phyloP scores from a whole-genome alignment of 163 green algal genomes.

The Chloromonas sp. region DNA sequence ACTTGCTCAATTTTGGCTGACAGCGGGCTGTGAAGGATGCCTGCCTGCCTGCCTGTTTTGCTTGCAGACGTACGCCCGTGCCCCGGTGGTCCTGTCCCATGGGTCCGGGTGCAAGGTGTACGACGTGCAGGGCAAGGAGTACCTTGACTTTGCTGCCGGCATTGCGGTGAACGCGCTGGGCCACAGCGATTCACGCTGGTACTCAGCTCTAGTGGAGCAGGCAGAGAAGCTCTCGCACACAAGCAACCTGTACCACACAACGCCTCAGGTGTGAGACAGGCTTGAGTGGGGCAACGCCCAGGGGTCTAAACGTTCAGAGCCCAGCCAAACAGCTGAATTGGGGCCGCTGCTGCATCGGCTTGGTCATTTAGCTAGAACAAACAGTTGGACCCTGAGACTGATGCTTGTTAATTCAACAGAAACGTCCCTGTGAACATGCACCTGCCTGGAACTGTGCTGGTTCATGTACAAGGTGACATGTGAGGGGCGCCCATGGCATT shows the following conservation, averaged over 20 bases:
- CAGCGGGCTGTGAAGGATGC: neutral
- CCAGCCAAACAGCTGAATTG: no score
- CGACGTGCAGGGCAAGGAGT: conserved; percentile 78
- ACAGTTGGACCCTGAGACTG: no score
- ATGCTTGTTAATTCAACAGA: no score
- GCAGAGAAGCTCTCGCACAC: conserved; percentile 79
- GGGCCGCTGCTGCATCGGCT: no score
- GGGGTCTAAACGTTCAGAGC: no score
- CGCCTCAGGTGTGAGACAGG: conserved; percentile 55
- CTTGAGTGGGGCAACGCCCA: neutral
- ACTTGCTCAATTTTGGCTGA: neutral
- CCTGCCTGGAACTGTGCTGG: no score
- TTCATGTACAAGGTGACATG: no score
- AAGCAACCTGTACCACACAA: conserved; percentile 96
- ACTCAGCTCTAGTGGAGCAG: conserved; percentile 77
- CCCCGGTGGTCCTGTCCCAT: conserved; percentile 63
- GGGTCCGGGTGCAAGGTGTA: conserved; percentile 50
- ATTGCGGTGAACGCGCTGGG: conserved; percentile 97
- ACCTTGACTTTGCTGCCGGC: conserved; percentile 92
- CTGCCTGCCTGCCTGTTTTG: neutral
- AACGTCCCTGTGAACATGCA: no score
- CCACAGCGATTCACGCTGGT: conserved; percentile 79
- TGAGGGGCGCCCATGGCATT: no score
- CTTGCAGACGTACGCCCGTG: conserved; percentile 68
- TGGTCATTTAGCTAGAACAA: no score